Conservation (phyloP, 768 basidiomycete species). For the Rhizopogon rudus region DNA sequence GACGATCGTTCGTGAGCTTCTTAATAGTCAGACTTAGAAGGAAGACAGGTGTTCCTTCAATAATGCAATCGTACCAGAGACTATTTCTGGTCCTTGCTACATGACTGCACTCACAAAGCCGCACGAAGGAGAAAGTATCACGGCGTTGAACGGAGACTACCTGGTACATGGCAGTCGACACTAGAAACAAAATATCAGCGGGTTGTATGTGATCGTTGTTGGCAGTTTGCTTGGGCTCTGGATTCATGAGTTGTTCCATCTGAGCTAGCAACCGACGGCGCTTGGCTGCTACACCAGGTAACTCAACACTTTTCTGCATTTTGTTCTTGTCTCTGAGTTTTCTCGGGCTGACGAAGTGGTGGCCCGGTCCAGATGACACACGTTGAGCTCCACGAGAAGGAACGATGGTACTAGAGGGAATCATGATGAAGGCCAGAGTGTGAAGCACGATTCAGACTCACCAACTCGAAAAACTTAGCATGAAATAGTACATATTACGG, state of each 20-base stretch:
- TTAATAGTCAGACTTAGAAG: too few relatives aligned
- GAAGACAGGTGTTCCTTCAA: too few relatives aligned
- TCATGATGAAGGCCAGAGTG: neutral
- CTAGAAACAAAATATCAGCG: too few relatives aligned
- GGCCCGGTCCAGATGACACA: conserved; percentile 10
- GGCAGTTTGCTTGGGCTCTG: neutral
- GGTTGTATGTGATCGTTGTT: too few relatives aligned
- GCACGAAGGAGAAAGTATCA: too few relatives aligned
- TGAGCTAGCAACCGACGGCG: neutral
- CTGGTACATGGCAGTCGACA: too few relatives aligned
- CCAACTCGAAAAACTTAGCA: neutral
- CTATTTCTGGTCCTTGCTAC: too few relatives aligned
- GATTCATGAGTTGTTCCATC: neutral
- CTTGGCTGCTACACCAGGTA: neutral
- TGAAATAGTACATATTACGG: too few relatives aligned
- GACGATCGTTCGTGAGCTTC: too few relatives aligned
- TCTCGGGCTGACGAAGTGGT: conserved; percentile 14
- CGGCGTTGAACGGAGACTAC: too few relatives aligned
- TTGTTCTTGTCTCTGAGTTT: conserved; percentile 11
- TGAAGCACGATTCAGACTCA: neutral
- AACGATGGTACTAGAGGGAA: neutral
- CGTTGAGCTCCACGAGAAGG: neutral
- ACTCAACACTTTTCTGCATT: neutral
- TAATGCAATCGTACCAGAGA: too few relatives aligned
- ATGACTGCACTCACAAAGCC: too few relatives aligned